Evolutionary conservation across 1,284 basidiomycete genomes (phyloP), one percentile per base, ranked within the genome.

Genomic region (Cutaneotrichosporon cavernicola): DNA sequence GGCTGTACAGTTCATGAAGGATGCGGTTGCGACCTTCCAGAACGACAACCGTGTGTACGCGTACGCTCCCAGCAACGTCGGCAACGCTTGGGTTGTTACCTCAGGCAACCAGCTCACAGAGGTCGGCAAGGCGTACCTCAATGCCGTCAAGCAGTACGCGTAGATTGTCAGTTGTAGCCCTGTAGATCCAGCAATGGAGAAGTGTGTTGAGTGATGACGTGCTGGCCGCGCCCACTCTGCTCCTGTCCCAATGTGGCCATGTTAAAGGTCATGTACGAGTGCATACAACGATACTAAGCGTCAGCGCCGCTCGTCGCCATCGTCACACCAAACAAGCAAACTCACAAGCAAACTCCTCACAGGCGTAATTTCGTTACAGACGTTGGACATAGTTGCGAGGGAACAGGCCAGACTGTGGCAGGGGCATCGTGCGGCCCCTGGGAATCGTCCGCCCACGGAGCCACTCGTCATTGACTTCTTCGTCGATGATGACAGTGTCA

Each of bases 381-480:
- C 76, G 76, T 65, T 79, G 76, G 11, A 79, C 69, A 40, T 79
- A 79, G 63, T 75, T 79, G 31, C 66, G 68, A 2, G 77, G 77
- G 71, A 79, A 78, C 13, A 79, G 69, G 14, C 76, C 77, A 2
- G 65, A 58, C 38, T 71, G 69, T 8, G 70, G 72, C 5, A 71
- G 43, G 8, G 75, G 73, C 56, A 21, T 68, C 58, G 8, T 69
- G 68, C 16, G 71, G 50, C 74, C 74, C 50, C 70, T 65, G 0
- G 73, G 74, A 7, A 77, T 70, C 36, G 76, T 72, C 60, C 76
- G 61, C 5, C 77, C 77, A 31, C 77, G 65, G 61, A 68, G 76
- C 77, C 77, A 79, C 63, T 78, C 72, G 13, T 72, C 70, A 62
- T 79, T 79, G 63, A 79, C 76, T 64, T 79, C 76, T 56, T 78